Conservation (phyloP, 306 rosid species). For the Begonia fuchsioides region DNA sequence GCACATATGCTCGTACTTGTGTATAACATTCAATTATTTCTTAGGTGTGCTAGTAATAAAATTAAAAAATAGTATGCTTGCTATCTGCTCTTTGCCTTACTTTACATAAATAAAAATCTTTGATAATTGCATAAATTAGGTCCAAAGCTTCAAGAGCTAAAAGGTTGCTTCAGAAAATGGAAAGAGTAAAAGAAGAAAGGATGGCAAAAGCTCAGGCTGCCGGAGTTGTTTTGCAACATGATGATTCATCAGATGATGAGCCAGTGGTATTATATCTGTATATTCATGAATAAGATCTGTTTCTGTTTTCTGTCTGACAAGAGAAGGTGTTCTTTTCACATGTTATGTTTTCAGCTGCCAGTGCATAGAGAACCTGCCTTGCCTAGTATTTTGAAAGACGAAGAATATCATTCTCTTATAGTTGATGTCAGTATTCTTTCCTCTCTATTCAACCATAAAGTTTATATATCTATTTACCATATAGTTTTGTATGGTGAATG, state of each 20-base stretch:
- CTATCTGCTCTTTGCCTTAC: too few relatives aligned
- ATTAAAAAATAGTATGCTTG: too few relatives aligned
- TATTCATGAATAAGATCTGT: conserved; percentile 10
- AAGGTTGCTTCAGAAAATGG: conserved; percentile 56
- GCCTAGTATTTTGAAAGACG: conserved; percentile 51
- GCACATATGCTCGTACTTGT: too few relatives aligned
- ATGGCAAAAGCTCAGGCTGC: conserved; percentile 63
- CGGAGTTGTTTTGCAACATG: conserved; percentile 60
- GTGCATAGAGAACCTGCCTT: conserved; percentile 43
- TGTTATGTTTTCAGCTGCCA: conserved; percentile 23
- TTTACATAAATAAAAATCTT: not conserved
- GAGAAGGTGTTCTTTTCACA: conserved; percentile 10
- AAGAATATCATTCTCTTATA: conserved; percentile 52
- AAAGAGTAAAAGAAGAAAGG: conserved; percentile 41
- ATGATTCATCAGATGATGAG: conserved; percentile 57
- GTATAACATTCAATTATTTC: too few relatives aligned
- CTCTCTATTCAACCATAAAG: not conserved
- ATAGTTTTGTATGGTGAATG: not conserved
- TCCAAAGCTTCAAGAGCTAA: conserved; percentile 66
- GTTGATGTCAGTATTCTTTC: conserved; percentile 45
- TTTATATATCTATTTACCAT: not conserved
- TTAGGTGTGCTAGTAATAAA: too few relatives aligned
- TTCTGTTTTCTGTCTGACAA: conserved; percentile 2
- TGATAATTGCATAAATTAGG: conserved; percentile 25
- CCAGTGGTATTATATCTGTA: conserved; percentile 7